Evolutionary conservation across 2,329 filamentous ascomycete species (phyloP).

Genomic region (Mycosphaerella sp.): DNA sequence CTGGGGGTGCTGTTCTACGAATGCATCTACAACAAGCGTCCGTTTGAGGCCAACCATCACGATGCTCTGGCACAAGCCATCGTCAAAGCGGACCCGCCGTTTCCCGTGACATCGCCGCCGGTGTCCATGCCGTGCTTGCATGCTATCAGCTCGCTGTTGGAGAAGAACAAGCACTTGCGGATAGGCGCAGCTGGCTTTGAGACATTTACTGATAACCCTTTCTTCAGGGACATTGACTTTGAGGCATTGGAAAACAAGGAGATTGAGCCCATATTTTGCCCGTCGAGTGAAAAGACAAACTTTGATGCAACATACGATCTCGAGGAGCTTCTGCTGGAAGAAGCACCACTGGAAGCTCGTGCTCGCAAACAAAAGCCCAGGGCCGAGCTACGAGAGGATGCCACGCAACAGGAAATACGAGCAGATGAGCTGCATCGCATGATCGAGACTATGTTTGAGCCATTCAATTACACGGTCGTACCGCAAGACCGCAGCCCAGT

Average conservation of each 20-base stretch:
- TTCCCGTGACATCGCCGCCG: constrained; percentile 84
- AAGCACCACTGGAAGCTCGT: constrained; percentile 87
- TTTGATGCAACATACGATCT: constrained; percentile 98
- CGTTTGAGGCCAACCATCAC: constrained; percentile 86
- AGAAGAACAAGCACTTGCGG: constrained; percentile 70
- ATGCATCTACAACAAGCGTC: constrained; percentile 98
- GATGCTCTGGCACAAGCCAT: constrained; percentile 74
- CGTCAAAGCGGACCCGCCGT: constrained; percentile 73
- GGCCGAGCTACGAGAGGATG: constrained; percentile 86
- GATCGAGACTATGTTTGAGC: constrained; percentile 89
- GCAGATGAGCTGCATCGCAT: constrained; percentile 90
- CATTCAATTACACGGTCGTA: constrained; percentile 88
- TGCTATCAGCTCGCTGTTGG: constrained; percentile 76
- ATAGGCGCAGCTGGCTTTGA: constrained; percentile 79
- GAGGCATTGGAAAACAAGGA: constrained; percentile 76
- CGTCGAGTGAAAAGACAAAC: constrained; percentile 96
- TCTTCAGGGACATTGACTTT: constrained; percentile 84
- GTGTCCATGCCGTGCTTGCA: constrained; percentile 85
- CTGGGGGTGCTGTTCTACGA: constrained; percentile 97
- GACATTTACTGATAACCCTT: constrained; percentile 79
- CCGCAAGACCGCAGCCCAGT: constrained; percentile 58
- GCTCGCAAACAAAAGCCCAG: constrained; percentile 90
- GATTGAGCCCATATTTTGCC: constrained; percentile 83
- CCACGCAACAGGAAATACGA: constrained; percentile 87
- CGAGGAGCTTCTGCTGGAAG: constrained; percentile 86